Conservation (phyloP, 2,329 filamentous ascomycete species). For the Pseudocercospora macadamiae region DNA sequence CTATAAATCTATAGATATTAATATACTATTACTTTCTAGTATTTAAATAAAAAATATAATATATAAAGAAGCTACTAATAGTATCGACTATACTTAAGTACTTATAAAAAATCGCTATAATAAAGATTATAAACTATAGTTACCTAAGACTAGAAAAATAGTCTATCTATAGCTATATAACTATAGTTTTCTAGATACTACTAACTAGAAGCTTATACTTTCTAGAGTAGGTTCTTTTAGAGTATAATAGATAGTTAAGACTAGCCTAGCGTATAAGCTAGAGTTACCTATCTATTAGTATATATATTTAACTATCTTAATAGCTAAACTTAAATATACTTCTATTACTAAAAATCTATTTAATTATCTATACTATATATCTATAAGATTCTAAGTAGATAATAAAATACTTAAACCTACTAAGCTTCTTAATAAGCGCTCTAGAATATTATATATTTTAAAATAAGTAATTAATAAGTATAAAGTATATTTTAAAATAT, state of each 20-base stretch:
- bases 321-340: neutral
- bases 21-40: no score
- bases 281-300: neutral
- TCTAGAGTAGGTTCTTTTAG: no score
- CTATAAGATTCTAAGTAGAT: neutral
- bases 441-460: neutral
- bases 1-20: no score
- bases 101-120: no score
- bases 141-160: no score
- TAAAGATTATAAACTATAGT: no score
- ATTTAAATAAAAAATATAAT: no score
- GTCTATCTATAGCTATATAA: neutral
- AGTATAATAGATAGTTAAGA: no score
- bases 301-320: neutral
- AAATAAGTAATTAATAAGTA: neutral
- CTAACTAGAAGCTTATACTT: neutral
- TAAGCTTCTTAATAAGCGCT: neutral
- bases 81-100: no score
- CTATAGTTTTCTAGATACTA: neutral
- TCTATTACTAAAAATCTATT: neutral
- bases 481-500: neutral
- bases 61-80: no score
- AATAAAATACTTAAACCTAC: neutral
- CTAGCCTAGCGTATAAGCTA: neutral
- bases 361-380: neutral